These are phyloP conservation scores for Citrus mangshanensis DNA, from an alignment of 345 rosid genomes.

Conservation along the genomic window DNA sequence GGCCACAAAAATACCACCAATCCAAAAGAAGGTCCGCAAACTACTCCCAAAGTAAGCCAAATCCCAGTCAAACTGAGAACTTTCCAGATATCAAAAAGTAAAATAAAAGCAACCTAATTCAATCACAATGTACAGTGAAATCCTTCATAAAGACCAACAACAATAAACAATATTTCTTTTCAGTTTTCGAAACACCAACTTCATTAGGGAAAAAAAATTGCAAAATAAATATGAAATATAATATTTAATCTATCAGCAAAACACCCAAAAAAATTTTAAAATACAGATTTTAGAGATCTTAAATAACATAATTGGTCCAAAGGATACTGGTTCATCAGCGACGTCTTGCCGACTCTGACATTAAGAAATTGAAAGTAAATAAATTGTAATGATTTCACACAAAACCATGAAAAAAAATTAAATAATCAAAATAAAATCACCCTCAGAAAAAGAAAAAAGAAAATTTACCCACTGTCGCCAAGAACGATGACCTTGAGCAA, in stretches of 20 bases:
- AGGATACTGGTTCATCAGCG: constrained; percentile 99
- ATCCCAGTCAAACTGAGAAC: not conserved
- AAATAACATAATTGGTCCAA: not conserved
- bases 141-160: not conserved
- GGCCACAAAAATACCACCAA: not conserved
- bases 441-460: constrained; percentile 10
- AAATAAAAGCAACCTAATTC: not conserved
- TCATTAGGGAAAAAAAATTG: not conserved
- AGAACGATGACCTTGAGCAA: constrained; percentile 98
- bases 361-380: constrained; percentile 12
- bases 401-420: not conserved
- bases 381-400: not conserved
- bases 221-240: not conserved
- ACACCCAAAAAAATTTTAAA: not conserved
- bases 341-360: constrained; percentile 97
- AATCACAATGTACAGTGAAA: not conserved
- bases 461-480: constrained; percentile 92
- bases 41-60: not conserved
- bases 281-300: not conserved
- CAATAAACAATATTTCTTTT: not conserved
- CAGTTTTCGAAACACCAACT: not conserved
- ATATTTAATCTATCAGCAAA: not conserved
- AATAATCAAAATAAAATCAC: not conserved
- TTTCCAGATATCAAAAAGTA: not conserved
- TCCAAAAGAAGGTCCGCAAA: not conserved